phyloP scores from a whole-genome alignment of 2,329 filamentous ascomycete genomes.

The Neofusicoccum parvum region DNA sequence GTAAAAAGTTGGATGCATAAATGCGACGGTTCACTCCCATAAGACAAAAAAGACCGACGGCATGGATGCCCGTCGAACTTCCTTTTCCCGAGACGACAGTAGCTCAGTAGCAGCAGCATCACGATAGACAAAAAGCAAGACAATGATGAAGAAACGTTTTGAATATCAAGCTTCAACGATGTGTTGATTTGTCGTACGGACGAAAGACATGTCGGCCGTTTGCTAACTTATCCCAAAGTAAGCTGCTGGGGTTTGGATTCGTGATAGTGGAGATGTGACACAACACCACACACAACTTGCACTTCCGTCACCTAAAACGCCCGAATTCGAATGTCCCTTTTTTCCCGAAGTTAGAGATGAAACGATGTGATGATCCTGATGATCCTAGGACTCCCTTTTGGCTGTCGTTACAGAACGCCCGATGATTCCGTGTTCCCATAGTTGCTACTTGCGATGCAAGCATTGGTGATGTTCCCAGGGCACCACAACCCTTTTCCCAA shows the following conservation, averaged over 20 bases:
- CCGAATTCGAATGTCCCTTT: not conserved
- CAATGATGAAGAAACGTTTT: slow-evolving; percentile 1
- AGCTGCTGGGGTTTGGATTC: too few species aligned
- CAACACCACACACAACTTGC: too few species aligned
- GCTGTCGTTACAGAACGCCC: too few species aligned
- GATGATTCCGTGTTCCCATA: too few species aligned
- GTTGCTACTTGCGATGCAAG: too few species aligned
- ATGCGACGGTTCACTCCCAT: not conserved
- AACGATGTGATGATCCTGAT: too few species aligned
- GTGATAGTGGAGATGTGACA: too few species aligned
- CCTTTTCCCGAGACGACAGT: not conserved
- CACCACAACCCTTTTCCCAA: too few species aligned
- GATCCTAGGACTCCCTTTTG: too few species aligned
- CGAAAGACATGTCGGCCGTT: not conserved
- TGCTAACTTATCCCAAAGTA: not conserved
- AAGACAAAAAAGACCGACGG: not conserved
- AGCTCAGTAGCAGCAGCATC: not conserved
- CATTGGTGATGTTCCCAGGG: too few species aligned
- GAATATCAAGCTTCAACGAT: not conserved
- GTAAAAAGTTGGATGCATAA: slow-evolving; percentile 42
- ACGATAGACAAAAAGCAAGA: slow-evolving; percentile 7
- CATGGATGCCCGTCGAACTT: too few species aligned
- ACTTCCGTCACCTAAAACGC: not conserved
- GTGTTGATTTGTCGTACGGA: not conserved
- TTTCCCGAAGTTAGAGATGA: too few species aligned